These are phyloP conservation scores for Aureobasidium sp. DNA, from an alignment of 2,329 filamentous ascomycete genomes.

Conservation along the genomic window DNA sequence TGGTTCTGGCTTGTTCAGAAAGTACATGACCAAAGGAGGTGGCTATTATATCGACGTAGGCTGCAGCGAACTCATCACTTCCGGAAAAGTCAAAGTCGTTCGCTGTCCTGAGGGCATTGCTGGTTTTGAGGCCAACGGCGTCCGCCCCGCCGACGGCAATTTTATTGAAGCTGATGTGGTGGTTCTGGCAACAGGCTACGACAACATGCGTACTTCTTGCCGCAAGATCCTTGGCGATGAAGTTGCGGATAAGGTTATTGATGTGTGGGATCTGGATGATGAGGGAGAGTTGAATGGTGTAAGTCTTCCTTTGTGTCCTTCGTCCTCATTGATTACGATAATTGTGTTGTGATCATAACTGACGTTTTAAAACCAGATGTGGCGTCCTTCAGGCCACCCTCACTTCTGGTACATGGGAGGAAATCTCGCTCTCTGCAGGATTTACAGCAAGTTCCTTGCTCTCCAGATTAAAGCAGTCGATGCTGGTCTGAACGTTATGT, in stretches of 20 bases:
- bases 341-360: not conserved
- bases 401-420: conserved; percentile 37
- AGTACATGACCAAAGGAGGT: conserved; percentile 59
- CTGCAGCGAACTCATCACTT: conserved; percentile 53
- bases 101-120: conserved; percentile 43
- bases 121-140: conserved; percentile 41
- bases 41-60: conserved; percentile 68
- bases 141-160: conserved; percentile 44
- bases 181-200: conserved; percentile 50
- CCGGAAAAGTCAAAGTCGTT: conserved; percentile 58
- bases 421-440: conserved; percentile 29
- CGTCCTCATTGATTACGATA: too few relatives aligned
- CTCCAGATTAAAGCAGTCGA: conserved; percentile 37
- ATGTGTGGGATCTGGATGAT: conserved; percentile 38
- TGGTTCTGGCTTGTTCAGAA: conserved; percentile 51
- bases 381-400: conserved; percentile 34
- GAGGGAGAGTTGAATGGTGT: conserved; percentile 31
- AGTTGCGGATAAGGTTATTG: conserved; percentile 51
- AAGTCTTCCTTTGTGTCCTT: not conserved
- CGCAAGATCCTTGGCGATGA: conserved; percentile 56
- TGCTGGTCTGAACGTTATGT: not conserved
- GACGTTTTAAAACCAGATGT: conserved; percentile 26
- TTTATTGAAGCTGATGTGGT: conserved; percentile 56
- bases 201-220: conserved; percentile 61
- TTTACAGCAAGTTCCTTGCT: conserved; percentile 33